Base-by-base conservation (phyloP, 2,329 filamentous ascomycete genomes). In the Meredithiella fracta region DNA sequence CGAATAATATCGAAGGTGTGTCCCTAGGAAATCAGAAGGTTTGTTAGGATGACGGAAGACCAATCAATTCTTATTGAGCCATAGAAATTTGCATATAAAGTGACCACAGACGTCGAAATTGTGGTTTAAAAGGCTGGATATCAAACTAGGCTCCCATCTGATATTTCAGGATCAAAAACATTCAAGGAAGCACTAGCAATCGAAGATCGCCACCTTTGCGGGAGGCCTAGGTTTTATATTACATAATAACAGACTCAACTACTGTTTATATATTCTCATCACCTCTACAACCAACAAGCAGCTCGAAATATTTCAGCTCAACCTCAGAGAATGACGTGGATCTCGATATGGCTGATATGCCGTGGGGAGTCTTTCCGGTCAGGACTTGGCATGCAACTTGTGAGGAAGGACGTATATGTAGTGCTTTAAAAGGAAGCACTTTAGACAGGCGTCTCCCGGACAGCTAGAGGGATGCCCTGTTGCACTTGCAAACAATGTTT, bases 51-150 rank as follows among this genome's bases (percentile, higher is more conserved):
- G 29, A 34, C 29, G 29, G 29, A 44, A 22, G 20, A n/a, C 40
- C 11, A n/a, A 44, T 44, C 40, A 44, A 8, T 20, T n/a, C 17
- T 5, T 15, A 17, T n/a, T 44, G n/a, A 44, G n/a, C 40, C 40
- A 44, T 44, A 44, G 40, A 44, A 15, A 17, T 14, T 49, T 26
- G 22, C 22, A 25, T 23, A 26, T 49, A 22, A 49, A 26, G 9
- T 34, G 23, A 49, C 44, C 44, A 26, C 8, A 49, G 23, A 26
- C 11, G 20, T 15, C 11, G 20, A 6, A 6, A 9, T 3, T 20
- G 44, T 49, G 44, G 44, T 49, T 49, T 8, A 49, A n/a, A 20
- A n/a, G 44, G 44, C 44, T 49, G 17, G 44, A 49, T 49, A 26
- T 23, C 8, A n/a, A 9, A 26, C 44, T 8, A 49, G 44, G 44